phyloP scores from a whole-genome alignment of 1,139 yeast genomes.

The Magnusiomyces suaveolens region DNA sequence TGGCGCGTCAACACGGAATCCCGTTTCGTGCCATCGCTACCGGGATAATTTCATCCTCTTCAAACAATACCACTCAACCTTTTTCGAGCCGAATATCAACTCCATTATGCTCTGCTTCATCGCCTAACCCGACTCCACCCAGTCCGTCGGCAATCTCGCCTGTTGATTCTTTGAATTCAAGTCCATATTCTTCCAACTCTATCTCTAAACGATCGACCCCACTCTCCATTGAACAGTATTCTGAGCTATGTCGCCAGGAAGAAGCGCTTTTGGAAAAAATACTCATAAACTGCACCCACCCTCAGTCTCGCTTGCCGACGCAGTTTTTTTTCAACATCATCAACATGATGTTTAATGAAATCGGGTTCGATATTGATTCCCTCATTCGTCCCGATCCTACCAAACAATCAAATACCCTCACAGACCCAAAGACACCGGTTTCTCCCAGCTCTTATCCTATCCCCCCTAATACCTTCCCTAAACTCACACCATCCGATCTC shows the following conservation, averaged over 20 bases:
- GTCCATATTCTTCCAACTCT: not conserved
- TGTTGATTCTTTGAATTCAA: not conserved
- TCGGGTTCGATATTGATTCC: not conserved
- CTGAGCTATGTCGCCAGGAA: slow-evolving; percentile 2
- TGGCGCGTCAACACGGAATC: not conserved
- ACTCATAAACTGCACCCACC: slow-evolving; percentile 6
- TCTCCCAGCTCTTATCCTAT: not conserved
- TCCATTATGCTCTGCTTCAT: not conserved
- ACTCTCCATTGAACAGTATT: slow-evolving; percentile 5
- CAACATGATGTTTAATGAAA: slow-evolving; percentile 7
- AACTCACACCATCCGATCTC: not conserved
- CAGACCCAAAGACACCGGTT: not conserved
- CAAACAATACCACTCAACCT: too few relatives aligned
- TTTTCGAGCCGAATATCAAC: too few relatives aligned
- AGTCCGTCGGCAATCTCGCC: not conserved
- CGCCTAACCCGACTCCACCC: not conserved
- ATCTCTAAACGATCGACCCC: slow-evolving; percentile 39
- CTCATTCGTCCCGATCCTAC: not conserved
- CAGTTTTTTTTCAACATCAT: slow-evolving; percentile 4
- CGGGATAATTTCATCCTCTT: not conserved
- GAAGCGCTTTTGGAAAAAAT: slow-evolving; percentile 3
- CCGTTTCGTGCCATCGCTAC: not conserved
- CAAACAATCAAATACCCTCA: not conserved
- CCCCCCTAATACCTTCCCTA: not conserved
- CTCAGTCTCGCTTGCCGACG: slow-evolving; percentile 4